These are phyloP conservation scores for Flaveria trinervia DNA, from an alignment of 129 eudicot genomes.

Conservation along the genomic window DNA sequence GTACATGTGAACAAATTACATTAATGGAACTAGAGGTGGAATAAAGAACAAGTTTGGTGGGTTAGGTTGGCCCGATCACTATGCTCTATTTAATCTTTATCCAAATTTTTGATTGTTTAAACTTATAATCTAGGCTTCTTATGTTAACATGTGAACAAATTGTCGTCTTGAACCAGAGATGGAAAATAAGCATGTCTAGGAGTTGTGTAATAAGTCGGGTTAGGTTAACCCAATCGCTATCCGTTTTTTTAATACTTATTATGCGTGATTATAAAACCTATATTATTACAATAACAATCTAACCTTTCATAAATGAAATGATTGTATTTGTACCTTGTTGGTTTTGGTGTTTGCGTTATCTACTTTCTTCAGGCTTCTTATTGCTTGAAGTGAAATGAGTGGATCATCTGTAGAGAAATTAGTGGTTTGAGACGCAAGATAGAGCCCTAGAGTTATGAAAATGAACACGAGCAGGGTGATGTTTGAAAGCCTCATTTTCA, in stretches of 20 bases:
- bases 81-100: background rate
- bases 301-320: background rate
- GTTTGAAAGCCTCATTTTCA: slow-evolving; percentile 34
- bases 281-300: background rate
- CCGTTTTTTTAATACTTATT: background rate
- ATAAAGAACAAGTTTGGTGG: background rate
- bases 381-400: slow-evolving; percentile 26
- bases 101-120: background rate
- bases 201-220: too few relatives aligned
- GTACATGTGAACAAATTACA: slow-evolving; percentile 3
- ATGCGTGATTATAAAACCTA: background rate
- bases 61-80: background rate
- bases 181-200: too few relatives aligned
- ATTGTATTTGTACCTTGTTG: slow-evolving; percentile 25
- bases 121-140: too few relatives aligned
- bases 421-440: slow-evolving; percentile 1
- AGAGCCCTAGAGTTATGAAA: slow-evolving; percentile 22
- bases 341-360: background rate
- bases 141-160: too few relatives aligned
- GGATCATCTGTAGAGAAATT: slow-evolving; percentile 11
- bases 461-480: slow-evolving; percentile 11
- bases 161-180: too few relatives aligned
- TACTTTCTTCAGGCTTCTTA: slow-evolving; percentile 25
- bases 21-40: background rate
- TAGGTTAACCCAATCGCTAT: too few relatives aligned